A percentile compares a stretch with the other conserved stretches of the same genome.
These are phyloP conservation scores for Coemansia sp. DNA, from an alignment of 371 early-diverging fungal species.

Conservation along the genomic window DNA sequence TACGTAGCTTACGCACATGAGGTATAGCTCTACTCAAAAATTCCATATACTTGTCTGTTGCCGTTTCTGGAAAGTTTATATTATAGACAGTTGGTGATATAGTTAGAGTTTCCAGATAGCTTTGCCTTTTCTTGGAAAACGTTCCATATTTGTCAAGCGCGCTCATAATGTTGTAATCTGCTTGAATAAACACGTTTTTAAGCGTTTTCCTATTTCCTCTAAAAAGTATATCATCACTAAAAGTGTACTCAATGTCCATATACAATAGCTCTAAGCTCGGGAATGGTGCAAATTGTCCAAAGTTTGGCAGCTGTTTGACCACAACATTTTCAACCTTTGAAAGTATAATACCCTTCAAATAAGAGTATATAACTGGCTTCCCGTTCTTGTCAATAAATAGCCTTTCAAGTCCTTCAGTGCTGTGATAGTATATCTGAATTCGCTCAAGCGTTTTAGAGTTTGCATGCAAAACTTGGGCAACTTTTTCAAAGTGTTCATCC, in stretches of 20 bases:
- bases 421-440: background rate
- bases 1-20: background rate
- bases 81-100: background rate
- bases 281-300: conserved; percentile 5
- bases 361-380: background rate
- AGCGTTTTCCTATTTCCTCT: background rate
- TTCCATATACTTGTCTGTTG: background rate
- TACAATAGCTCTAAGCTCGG: background rate
- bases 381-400: background rate
- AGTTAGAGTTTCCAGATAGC: background rate
- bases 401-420: background rate
- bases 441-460: background rate
- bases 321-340: background rate
- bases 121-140: background rate
- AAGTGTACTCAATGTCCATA: conserved; percentile 5
- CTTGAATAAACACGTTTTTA: background rate
- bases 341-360: background rate
- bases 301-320: background rate
- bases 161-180: background rate
- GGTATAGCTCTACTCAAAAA: background rate
- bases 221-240: conserved; percentile 1
- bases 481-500: background rate
- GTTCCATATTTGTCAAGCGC: background rate
- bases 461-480: conserved; percentile 1
- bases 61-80: background rate